A percentile compares a stretch with the other conserved stretches of the same genome.
phyloP scores from a whole-genome alignment of 2,329 filamentous ascomycete species.

The Pestalotiopsis sp. region DNA sequence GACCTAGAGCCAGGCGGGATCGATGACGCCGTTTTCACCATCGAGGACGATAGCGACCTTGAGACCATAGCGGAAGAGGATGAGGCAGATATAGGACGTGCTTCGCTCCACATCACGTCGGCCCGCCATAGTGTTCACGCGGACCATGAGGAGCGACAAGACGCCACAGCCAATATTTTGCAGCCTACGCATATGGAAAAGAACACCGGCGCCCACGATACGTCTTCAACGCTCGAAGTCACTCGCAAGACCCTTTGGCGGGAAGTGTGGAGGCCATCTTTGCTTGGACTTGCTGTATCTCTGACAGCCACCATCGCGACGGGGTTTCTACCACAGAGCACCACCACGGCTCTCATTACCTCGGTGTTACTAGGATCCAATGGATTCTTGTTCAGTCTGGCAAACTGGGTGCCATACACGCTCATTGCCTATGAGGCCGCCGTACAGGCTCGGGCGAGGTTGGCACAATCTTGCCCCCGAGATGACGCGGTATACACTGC shows the following conservation, averaged over 20 bases:
- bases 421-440: neutral
- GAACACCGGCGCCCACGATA: neutral
- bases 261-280: neutral
- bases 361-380: neutral
- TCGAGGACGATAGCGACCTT: neutral
- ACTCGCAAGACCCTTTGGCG: neutral
- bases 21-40: neutral
- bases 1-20: neutral
- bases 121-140: neutral
- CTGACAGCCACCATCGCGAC: neutral
- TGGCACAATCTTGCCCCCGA: neutral
- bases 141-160: neutral
- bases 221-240: neutral
- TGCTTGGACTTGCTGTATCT: neutral
- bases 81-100: neutral
- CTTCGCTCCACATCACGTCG: neutral
- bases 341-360: neutral
- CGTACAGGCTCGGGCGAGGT: neutral
- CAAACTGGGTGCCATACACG: neutral
- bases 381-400: neutral
- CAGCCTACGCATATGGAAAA: neutral
- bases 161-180: neutral
- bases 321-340: neutral
- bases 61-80: neutral
- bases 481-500: neutral